Conservation (phyloP, 495 filamentous ascomycete genomes). For the Pyrenula massariospora region DNA sequence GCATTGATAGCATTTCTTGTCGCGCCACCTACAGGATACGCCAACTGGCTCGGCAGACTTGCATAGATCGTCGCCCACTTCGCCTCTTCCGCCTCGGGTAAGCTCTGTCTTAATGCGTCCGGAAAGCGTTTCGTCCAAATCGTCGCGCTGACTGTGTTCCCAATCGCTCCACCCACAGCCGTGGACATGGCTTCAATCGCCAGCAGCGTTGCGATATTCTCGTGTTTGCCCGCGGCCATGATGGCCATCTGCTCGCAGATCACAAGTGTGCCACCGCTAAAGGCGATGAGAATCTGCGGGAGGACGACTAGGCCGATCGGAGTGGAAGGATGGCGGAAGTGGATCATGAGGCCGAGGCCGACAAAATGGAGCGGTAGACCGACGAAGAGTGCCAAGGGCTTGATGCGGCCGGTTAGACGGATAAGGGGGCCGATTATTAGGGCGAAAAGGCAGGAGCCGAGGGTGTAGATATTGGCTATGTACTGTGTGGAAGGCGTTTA, state of each 20-base stretch:
- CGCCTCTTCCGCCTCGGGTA: slow-evolving; percentile 33
- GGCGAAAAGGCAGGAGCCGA: slow-evolving; percentile 54
- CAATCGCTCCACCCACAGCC: slow-evolving; percentile 53
- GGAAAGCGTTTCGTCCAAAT: slow-evolving; percentile 58
- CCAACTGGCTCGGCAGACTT: slow-evolving; percentile 35
- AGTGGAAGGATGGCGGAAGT: slow-evolving; percentile 50
- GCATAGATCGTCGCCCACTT: slow-evolving; percentile 40
- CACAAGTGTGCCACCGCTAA: slow-evolving; percentile 51
- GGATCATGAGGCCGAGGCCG: slow-evolving; percentile 54
- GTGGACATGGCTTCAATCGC: slow-evolving; percentile 51
- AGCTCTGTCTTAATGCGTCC: slow-evolving; percentile 31
- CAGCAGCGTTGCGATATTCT: slow-evolving; percentile 54
- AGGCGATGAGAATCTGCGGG: slow-evolving; percentile 70
- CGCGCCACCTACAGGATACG: slow-evolving; percentile 36
- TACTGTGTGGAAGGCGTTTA: slow-evolving; percentile 28
- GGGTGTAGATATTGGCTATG: slow-evolving; percentile 54
- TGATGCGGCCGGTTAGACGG: slow-evolving; percentile 45
- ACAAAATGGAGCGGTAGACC: slow-evolving; percentile 51
- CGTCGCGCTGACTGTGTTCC: slow-evolving; percentile 45
- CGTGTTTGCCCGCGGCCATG: slow-evolving; percentile 48
- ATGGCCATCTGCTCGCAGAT: slow-evolving; percentile 55
- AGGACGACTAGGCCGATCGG: slow-evolving; percentile 59
- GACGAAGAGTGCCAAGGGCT: slow-evolving; percentile 44
- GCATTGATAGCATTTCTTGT: slow-evolving; percentile 39
- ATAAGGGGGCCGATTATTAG: slow-evolving; percentile 44